A percentile compares a stretch with the other conserved stretches of the same genome.
Conservation (phyloP, 176 grass and related monocot species). For the Oryza punctata region DNA sequence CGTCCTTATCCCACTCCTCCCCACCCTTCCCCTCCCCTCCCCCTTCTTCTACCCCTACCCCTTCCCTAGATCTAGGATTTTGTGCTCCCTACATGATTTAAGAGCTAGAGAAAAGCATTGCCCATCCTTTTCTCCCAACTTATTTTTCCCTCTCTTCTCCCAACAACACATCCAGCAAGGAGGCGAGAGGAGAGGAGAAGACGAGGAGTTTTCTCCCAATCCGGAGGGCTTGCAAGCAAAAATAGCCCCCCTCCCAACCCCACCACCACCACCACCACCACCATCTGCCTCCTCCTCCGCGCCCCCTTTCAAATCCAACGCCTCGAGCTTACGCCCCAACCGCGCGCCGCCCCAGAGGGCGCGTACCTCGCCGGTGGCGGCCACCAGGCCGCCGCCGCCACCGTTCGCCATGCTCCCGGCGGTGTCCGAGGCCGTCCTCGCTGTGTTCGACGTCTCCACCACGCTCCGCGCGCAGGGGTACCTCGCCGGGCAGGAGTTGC, state of each 20-base stretch:
- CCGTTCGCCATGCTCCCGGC: background rate
- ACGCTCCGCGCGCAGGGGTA: slow-evolving; percentile 33
- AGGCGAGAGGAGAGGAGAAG: background rate
- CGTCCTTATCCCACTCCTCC: background rate
- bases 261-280: slow-evolving; percentile 17
- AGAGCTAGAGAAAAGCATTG: background rate
- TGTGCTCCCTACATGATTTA: background rate
- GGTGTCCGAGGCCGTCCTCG: background rate
- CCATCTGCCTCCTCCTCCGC: slow-evolving; percentile 19
- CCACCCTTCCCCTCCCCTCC: too few species aligned
- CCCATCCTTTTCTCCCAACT: background rate
- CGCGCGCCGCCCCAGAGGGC: background rate
- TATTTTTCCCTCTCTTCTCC: too few species aligned
- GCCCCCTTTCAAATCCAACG: slow-evolving; percentile 35
- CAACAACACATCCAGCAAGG: background rate
- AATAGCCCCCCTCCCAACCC: slow-evolving; percentile 33
- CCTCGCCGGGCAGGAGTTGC: slow-evolving; percentile 31
- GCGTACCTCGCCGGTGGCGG: slow-evolving; percentile 6
- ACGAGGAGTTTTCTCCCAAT: slow-evolving; percentile 13
- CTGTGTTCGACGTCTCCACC: slow-evolving; percentile 28
- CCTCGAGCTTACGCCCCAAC: background rate
- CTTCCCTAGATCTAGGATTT: slow-evolving; percentile 12
- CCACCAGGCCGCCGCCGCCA: background rate
- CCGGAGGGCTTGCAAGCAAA: slow-evolving; percentile 35
- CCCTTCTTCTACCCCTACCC: too few species aligned